Evolutionary conservation across 169 alveolate genomes (phyloP).

Genomic region (Babesia gibsoni): DNA sequence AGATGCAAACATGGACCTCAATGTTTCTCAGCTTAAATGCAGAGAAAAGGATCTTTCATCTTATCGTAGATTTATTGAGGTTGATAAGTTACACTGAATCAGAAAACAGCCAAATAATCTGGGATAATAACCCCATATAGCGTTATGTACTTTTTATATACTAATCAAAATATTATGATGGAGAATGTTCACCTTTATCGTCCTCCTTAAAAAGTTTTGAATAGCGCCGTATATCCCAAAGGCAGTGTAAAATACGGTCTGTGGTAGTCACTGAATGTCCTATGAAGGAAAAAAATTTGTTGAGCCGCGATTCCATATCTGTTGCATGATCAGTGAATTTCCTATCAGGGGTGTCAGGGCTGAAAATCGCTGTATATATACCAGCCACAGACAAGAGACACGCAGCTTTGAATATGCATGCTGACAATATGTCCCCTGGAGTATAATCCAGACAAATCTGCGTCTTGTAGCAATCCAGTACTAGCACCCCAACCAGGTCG

Average conservation of each 20-base stretch:
- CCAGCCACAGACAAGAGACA: constrained; percentile 23
- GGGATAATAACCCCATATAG: no score
- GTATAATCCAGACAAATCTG: constrained; percentile 50
- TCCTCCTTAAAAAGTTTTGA: not conserved
- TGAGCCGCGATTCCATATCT: not conserved
- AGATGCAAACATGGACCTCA: not conserved
- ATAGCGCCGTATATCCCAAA: constrained; percentile 11
- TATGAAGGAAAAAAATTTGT: not conserved
- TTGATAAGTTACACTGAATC: not conserved
- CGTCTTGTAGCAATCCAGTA: constrained; percentile 60
- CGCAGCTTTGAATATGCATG: constrained; percentile 46
- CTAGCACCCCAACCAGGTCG: constrained; percentile 21
- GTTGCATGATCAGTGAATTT: not conserved
- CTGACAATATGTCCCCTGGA: constrained; percentile 40
- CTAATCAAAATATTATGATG: no score
- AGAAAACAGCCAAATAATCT: no score
- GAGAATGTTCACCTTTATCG: no score
- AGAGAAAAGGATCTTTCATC: not conserved
- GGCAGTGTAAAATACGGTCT: constrained; percentile 1
- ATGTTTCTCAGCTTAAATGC: not conserved
- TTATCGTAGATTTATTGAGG: not conserved
- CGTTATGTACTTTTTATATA: no score
- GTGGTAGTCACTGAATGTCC: not conserved
- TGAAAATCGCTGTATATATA: not conserved
- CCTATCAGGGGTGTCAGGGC: not conserved